Evolutionary conservation across 73 alveolate genomes (phyloP).

Genomic region (Urostyla sp.): DNA sequence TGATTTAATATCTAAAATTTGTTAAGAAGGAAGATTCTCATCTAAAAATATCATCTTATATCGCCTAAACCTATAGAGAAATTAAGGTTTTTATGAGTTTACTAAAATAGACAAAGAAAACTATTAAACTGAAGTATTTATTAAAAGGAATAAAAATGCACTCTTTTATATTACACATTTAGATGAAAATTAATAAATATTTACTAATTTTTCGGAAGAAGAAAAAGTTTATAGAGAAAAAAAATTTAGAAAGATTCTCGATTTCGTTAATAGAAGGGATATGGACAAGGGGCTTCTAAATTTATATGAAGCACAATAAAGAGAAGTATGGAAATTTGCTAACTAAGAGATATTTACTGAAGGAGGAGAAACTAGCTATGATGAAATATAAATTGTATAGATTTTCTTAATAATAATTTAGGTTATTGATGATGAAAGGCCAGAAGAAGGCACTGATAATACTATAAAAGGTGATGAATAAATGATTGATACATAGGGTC

Average conservation of each 20-base stretch:
- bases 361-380: not conserved
- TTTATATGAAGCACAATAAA: not conserved
- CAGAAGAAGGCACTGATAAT: not conserved
- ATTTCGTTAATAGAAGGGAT: constrained; percentile 33
- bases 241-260: not conserved
- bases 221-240: not conserved
- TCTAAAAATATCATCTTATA: constrained; percentile 1
- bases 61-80: not conserved
- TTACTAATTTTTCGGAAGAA: not conserved
- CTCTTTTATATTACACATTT: constrained; percentile 5
- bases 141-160: not conserved
- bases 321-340: constrained; percentile 27
- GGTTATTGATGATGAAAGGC: not conserved
- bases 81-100: not conserved
- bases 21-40: not conserved
- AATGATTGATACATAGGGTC: too few species aligned
- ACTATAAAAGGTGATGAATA: not conserved
- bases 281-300: not conserved
- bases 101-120: not conserved
- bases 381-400: not conserved
- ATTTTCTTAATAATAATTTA: not conserved
- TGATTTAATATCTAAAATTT: not conserved
- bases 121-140: not conserved
- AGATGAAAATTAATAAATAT: not conserved
- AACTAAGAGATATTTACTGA: not conserved